A percentile compares a stretch with the other conserved stretches of the same genome.
Conservation (phyloP, 2,329 filamentous ascomycete species). For the Aureobasidium musti region DNA sequence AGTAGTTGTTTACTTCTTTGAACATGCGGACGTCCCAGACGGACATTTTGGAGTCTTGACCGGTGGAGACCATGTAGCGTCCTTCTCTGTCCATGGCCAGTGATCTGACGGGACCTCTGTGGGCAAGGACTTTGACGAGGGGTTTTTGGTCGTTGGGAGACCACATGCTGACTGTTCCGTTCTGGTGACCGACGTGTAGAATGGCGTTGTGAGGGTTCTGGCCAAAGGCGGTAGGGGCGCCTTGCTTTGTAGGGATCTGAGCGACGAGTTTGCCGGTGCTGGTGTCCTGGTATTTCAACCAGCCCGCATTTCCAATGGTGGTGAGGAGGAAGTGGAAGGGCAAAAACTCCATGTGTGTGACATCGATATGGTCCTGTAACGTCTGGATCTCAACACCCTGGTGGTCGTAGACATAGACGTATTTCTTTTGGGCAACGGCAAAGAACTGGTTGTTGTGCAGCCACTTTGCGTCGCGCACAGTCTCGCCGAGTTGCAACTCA, state of each 20-base stretch:
- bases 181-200: conserved; percentile 89
- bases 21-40: conserved; percentile 96
- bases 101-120: conserved; percentile 83
- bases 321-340: conserved; percentile 94
- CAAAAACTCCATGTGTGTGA: conserved; percentile 90
- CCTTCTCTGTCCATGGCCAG: conserved; percentile 86
- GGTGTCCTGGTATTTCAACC: conserved; percentile 91
- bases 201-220: conserved; percentile 95
- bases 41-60: conserved; percentile 88
- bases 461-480: conserved; percentile 85
- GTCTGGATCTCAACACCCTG: conserved; percentile 91
- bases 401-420: conserved; percentile 94
- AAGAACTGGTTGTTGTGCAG: conserved; percentile 94
- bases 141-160: conserved; percentile 86
- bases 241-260: conserved; percentile 81
- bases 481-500: conserved; percentile 88
- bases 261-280: conserved; percentile 87
- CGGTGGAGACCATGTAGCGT: conserved; percentile 91
- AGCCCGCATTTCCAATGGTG: conserved; percentile 79
- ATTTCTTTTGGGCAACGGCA: conserved; percentile 93
- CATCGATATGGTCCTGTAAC: conserved; percentile 85
- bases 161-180: conserved; percentile 93
- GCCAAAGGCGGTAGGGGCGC: conserved; percentile 76
- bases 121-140: conserved; percentile 86
- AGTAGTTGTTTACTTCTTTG: conserved; percentile 88